These are phyloP conservation scores for Brassica juncea DNA, from an alignment of 345 rosid species.

Conservation along the genomic window DNA sequence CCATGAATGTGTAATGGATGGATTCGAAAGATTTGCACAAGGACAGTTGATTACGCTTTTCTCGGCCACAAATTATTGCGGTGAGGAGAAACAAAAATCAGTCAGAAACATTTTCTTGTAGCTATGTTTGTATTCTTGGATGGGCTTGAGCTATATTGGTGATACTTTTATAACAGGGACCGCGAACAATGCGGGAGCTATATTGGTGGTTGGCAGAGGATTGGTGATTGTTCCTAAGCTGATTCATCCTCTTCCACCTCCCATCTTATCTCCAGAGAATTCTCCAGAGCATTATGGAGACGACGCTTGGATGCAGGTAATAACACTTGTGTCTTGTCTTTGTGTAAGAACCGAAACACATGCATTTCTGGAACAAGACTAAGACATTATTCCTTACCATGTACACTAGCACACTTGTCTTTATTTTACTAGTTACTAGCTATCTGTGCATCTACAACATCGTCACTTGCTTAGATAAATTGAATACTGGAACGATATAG, in stretches of 20 bases:
- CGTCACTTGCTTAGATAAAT: not conserved
- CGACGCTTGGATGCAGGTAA: constrained; percentile 97
- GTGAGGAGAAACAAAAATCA: constrained; percentile 44
- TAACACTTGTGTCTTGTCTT: not conserved
- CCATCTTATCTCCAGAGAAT: constrained; percentile 83
- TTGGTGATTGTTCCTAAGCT: constrained; percentile 93
- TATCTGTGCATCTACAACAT: not conserved
- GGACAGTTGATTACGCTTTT: constrained; percentile 97
- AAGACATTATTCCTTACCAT: not conserved
- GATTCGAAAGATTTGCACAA: constrained; percentile 98
- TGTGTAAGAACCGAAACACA: not conserved
- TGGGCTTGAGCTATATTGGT: not conserved
- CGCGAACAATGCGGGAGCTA: constrained; percentile 99
- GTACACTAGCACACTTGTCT: constrained; percentile 7
- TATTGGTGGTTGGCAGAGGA: constrained; percentile 93
- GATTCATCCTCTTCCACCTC: constrained; percentile 98
- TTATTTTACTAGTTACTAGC: constrained; percentile 1
- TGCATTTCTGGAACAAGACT: constrained; percentile 7
- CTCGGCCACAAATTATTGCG: constrained; percentile 98
- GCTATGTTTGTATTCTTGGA: not conserved
- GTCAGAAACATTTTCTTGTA: not conserved
- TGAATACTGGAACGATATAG: not conserved
- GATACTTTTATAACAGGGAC: constrained; percentile 59
- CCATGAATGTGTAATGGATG: constrained; percentile 99
- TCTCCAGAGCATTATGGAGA: constrained; percentile 83